Percentiles rank a stretch among this genome's conserved stretches.
These are phyloP conservation scores for Penicillium diatomitis DNA, from an alignment of 495 filamentous ascomycete genomes.

Conservation along the genomic window DNA sequence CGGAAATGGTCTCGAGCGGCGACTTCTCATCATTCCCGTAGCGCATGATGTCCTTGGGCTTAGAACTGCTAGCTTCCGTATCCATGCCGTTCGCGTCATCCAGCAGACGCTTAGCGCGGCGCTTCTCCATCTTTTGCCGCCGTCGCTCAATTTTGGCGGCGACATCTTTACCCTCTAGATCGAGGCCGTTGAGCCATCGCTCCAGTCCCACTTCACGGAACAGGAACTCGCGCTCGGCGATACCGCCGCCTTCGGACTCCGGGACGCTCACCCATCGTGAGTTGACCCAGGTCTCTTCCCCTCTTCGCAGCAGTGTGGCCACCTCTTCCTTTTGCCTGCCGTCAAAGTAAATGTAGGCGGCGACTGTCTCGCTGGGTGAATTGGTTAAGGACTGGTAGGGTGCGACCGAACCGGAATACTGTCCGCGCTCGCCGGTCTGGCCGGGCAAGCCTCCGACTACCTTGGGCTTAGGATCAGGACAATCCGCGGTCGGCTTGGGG, in stretches of 20 bases:
- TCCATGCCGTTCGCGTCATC: slow-evolving; percentile 42
- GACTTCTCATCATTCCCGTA: slow-evolving; percentile 67
- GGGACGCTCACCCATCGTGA: slow-evolving; percentile 95
- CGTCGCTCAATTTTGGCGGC: slow-evolving; percentile 84
- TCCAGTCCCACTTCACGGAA: slow-evolving; percentile 97
- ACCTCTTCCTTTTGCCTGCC: slow-evolving; percentile 93
- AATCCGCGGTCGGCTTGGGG: slow-evolving; percentile 59
- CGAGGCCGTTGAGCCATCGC: slow-evolving; percentile 88
- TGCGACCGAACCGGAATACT: slow-evolving; percentile 49
- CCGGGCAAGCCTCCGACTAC: slow-evolving; percentile 65
- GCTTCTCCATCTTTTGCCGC: slow-evolving; percentile 80
- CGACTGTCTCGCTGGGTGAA: slow-evolving; percentile 89
- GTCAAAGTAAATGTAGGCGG: slow-evolving; percentile 98
- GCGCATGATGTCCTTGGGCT: slow-evolving; percentile 54
- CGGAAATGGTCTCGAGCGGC: slow-evolving; percentile 63
- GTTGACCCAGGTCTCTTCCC: slow-evolving; percentile 98
- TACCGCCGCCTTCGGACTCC: slow-evolving; percentile 79
- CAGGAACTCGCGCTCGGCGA: slow-evolving; percentile 93
- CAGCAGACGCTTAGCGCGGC: slow-evolving; percentile 57
- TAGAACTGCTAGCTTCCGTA: slow-evolving; percentile 37
- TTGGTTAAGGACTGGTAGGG: slow-evolving; percentile 85
- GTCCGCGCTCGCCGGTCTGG: slow-evolving; percentile 42
- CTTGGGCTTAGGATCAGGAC: slow-evolving; percentile 70
- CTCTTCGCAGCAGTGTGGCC: slow-evolving; percentile 81
- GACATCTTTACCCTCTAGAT: slow-evolving; percentile 78